These are phyloP conservation scores for Carex myosuroides DNA, from an alignment of 176 grass and related monocot genomes.

Conservation along the genomic window DNA sequence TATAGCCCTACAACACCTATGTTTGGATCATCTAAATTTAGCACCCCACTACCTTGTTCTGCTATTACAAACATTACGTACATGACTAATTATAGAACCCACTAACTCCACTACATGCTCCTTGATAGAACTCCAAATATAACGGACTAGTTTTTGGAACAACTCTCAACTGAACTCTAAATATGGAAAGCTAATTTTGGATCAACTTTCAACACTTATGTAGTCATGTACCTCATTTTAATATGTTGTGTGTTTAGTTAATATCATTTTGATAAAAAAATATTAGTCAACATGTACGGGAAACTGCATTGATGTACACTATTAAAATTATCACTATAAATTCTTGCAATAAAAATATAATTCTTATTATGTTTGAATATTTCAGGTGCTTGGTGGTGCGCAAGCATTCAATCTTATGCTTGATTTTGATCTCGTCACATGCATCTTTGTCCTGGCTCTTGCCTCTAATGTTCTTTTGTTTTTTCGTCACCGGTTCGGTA, in stretches of 20 bases:
- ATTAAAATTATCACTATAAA: background rate
- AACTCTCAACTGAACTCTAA: no score
- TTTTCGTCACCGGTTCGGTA: slow-evolving; percentile 59
- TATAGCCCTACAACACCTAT: no score
- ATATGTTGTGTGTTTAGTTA: background rate
- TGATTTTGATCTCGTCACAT: slow-evolving; percentile 58
- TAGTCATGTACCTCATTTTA: background rate
- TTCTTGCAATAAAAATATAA: background rate
- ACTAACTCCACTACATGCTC: no score
- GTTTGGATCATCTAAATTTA: no score
- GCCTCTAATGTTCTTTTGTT: slow-evolving; percentile 61
- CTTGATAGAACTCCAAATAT: no score
- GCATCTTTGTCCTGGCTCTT: slow-evolving; percentile 55
- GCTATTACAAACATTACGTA: no score
- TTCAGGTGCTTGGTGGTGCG: slow-evolving; percentile 84
- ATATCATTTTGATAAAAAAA: background rate
- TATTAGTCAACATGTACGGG: background rate
- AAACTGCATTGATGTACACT: background rate
- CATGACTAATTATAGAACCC: no score
- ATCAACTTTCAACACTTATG: no score
- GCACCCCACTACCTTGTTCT: no score
- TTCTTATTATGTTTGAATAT: slow-evolving; percentile 18
- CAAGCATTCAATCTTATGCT: slow-evolving; percentile 79
- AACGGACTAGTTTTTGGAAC: no score
- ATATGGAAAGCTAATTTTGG: no score